Evolutionary conservation across 2,329 filamentous ascomycete species (phyloP).

Genomic region (Metarhizium robertsii): DNA sequence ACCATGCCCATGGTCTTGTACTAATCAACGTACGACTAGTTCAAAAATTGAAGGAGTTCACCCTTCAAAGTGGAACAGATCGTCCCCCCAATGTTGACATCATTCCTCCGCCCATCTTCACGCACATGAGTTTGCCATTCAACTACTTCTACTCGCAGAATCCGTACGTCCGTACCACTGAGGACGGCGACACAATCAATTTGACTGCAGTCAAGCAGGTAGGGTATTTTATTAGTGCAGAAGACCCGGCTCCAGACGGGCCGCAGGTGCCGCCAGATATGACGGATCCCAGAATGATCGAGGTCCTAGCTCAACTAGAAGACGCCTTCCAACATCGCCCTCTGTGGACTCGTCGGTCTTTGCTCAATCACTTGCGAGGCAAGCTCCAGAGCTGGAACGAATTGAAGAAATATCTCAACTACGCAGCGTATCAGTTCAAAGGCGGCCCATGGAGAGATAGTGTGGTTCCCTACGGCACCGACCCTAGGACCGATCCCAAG

Average conservation of each 20-base stretch:
- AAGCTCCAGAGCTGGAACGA: slow-evolving; percentile 42
- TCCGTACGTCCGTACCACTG: slow-evolving; percentile 58
- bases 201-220: slow-evolving; percentile 49
- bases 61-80: slow-evolving; percentile 54
- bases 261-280: slow-evolving; percentile 52
- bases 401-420: slow-evolving; percentile 69
- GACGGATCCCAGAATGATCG: slow-evolving; percentile 51
- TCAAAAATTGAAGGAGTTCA: slow-evolving; percentile 49
- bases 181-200: slow-evolving; percentile 47
- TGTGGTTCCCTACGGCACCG: slow-evolving; percentile 75
- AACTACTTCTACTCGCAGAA: slow-evolving; percentile 82
- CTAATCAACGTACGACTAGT: slow-evolving; percentile 23
- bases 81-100: slow-evolving; percentile 55
- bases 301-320: slow-evolving; percentile 55
- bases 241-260: slow-evolving; percentile 51
- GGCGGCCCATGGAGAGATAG: slow-evolving; percentile 88
- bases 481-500: slow-evolving; percentile 68
- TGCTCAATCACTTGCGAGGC: slow-evolving; percentile 61
- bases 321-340: slow-evolving; percentile 63
- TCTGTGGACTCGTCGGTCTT: slow-evolving; percentile 76
- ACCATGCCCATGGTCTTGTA: background rate
- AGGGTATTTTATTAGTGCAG: slow-evolving; percentile 48
- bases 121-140: slow-evolving; percentile 65
- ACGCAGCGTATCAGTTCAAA: slow-evolving; percentile 85
- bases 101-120: slow-evolving; percentile 71